Conservation (phyloP, 2,329 filamentous ascomycete genomes). For the Amphichorda felina region DNA sequence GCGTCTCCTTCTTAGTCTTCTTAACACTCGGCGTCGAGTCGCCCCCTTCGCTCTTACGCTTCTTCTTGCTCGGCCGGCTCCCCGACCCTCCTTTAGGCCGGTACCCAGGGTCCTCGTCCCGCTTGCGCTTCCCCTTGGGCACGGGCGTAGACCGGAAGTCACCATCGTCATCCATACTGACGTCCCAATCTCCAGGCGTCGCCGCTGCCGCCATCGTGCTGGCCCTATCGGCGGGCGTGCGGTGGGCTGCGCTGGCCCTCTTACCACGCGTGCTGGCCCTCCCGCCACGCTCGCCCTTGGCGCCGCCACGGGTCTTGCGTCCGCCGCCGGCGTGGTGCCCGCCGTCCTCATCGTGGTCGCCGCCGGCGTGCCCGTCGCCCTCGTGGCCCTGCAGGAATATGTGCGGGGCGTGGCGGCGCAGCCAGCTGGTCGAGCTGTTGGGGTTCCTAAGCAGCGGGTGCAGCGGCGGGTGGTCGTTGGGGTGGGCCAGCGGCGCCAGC, state of each 20-base stretch:
- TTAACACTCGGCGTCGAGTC: slow-evolving; percentile 21
- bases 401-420: slow-evolving; percentile 73
- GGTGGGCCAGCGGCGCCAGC: slow-evolving; percentile 36
- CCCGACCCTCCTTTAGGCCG: slow-evolving; percentile 41
- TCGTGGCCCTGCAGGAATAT: slow-evolving; percentile 67
- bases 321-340: slow-evolving; percentile 13
- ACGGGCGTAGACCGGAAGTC: slow-evolving; percentile 20
- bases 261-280: slow-evolving; percentile 28
- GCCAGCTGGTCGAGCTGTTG: slow-evolving; percentile 91
- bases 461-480: slow-evolving; percentile 21
- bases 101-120: slow-evolving; percentile 48
- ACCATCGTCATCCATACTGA: slow-evolving; percentile 26
- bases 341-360: slow-evolving; percentile 27
- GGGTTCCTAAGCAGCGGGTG: slow-evolving; percentile 52
- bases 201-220: slow-evolving; percentile 10
- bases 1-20: slow-evolving; percentile 21
- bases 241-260: slow-evolving; percentile 13
- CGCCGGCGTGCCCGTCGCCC: slow-evolving; percentile 13
- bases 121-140: slow-evolving; percentile 34
- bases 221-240: slow-evolving; percentile 10
- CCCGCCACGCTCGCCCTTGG: slow-evolving; percentile 17
- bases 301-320: slow-evolving; percentile 21
- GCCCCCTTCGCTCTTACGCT: slow-evolving; percentile 43
- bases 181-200: slow-evolving; percentile 16
- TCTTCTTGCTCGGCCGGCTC: slow-evolving; percentile 42